Evolutionary conservation across 202 grass and related monocot genomes (phyloP), one percentile per base, ranked within the genome.

Genomic region (Elaeis oleifera): DNA sequence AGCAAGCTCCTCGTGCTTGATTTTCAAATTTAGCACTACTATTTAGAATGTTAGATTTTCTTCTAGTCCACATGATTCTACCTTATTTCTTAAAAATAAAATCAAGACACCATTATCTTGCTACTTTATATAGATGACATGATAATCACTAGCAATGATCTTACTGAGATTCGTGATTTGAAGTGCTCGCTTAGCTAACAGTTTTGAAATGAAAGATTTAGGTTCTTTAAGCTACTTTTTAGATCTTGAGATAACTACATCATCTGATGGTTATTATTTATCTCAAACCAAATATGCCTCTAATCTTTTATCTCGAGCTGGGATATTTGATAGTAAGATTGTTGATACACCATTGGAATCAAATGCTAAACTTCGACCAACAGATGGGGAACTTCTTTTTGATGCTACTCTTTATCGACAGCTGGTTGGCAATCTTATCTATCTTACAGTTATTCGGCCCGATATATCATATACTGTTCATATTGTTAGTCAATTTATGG

Each of bases 101-200:
- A 20, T 48, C 6, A 22, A 15, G 4, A 2, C 1, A 16, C 1
- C 3, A 4, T 16, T 17, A 6, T 69, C 6, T 18, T 69, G 2
- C 49, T 74, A 0, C 25, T 74, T 0, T 64, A 69, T 76, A 48
- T 24, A 4, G 54, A 21, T 76, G 73, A 66, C 31, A 68, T 68
- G 29, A 59, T 76, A 17, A 4, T 51, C 49, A 73, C 3, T 16
- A 6, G 22, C n/a, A 5, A 73, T 49, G 18, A 61, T 56, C 8
- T 5, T 2, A 16, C 8, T 13, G 3, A 4, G 3, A 69, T 69
- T 15, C 1, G 0, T 27, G 9, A 0, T 19, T 0, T 69, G 3
- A 31, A 54, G 20, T 1, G 5, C 0, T 53, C 48, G 8, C 27
- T 71, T 44, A 15, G 48, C 3, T 4, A 14, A 18, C 0, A 31